Evolutionary conservation across 495 filamentous ascomycete genomes (phyloP).

Genomic region (Aspergillus mulundensis): DNA sequence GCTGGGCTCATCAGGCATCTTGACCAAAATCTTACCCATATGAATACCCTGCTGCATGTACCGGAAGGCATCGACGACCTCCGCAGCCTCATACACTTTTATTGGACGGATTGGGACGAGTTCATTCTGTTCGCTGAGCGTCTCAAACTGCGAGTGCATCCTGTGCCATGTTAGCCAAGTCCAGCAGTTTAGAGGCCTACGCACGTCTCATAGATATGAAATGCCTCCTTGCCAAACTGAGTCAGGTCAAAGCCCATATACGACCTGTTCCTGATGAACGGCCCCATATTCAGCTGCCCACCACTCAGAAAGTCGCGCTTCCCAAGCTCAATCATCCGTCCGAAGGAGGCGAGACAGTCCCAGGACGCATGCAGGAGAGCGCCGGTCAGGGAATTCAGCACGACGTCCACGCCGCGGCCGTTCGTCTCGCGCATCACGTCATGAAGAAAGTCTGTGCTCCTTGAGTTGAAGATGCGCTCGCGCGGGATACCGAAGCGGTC

Average conservation of each 20-base stretch:
- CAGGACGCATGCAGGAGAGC: slow-evolving; percentile 42
- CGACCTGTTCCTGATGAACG: slow-evolving; percentile 34
- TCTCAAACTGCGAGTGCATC: neutral
- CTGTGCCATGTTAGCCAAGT: neutral
- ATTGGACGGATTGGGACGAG: slow-evolving; percentile 17
- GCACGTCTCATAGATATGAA: neutral
- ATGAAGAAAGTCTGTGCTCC: slow-evolving; percentile 39
- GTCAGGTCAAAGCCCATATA: slow-evolving; percentile 26
- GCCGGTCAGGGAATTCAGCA: slow-evolving; percentile 48
- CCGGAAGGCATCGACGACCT: slow-evolving; percentile 45
- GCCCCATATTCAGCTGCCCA: slow-evolving; percentile 25
- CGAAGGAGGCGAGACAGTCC: slow-evolving; percentile 52
- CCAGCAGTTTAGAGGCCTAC: no score
- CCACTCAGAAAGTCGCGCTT: slow-evolving; percentile 22
- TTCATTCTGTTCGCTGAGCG: neutral
- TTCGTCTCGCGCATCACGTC: slow-evolving; percentile 43
- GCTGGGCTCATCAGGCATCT: slow-evolving; percentile 22
- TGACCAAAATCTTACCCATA: slow-evolving; percentile 31
- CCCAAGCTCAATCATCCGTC: slow-evolving; percentile 50
- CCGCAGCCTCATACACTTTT: slow-evolving; percentile 34
- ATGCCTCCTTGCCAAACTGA: neutral
- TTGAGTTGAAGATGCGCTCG: slow-evolving; percentile 50
- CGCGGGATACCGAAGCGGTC: slow-evolving; percentile 27
- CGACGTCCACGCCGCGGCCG: slow-evolving; percentile 46
- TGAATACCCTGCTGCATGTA: slow-evolving; percentile 42